Base-by-base conservation (phyloP, 352 stramenopile species). In the Chrysophaeum taylorii region DNA sequence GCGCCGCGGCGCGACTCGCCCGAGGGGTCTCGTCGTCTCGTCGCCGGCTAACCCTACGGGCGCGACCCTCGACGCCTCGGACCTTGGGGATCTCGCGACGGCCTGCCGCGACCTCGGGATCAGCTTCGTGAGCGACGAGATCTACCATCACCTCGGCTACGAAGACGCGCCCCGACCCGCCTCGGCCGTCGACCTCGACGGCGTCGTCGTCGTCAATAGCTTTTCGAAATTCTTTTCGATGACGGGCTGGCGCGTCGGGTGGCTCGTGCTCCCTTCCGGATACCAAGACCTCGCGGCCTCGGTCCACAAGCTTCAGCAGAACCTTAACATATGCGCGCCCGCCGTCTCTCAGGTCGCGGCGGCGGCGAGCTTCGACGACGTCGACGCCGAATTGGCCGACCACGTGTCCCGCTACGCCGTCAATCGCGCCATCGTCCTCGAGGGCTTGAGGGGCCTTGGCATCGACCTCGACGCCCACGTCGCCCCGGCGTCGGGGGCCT, bases 81-180 rank as follows among this genome's bases (percentile, higher is more conserved):
- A 89, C 69, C 54, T 91, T 16, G 76, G 87, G 69, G 81, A 80
- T 35, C 69, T 90, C 29, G 88, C 81, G 73, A 53, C 76, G 41
- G 67, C 83, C 23, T 89, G 82, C 77, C 75, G 89, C 35, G 38
- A 84, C 29, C 54, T 84, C 39, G 72, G 72, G 23, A 86, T 92
- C 69, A 68, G 79, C 45, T 92, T 90, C 77, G 74, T 92, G 29
- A 85, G 76, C 0, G 84, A 92, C 72, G 85, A 92, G 75, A 90
- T 92, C 60, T 92, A 92, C 76, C 85, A 92, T 71, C 82, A 83
- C 38, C 90, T 92, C 29, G 80, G 75, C 35, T 92, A 89, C 71
- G 84, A 80, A 39, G 23, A 81, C 84, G 21, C 86, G 79, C 27
- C 80, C 79, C n/a, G n/a, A n/a, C 21, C 70, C 85, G 7, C 35